Percentiles rank a stretch among this genome's conserved stretches.
Conservation (phyloP, 1,139 yeast genomes). For the Candida buenavistaensis region DNA sequence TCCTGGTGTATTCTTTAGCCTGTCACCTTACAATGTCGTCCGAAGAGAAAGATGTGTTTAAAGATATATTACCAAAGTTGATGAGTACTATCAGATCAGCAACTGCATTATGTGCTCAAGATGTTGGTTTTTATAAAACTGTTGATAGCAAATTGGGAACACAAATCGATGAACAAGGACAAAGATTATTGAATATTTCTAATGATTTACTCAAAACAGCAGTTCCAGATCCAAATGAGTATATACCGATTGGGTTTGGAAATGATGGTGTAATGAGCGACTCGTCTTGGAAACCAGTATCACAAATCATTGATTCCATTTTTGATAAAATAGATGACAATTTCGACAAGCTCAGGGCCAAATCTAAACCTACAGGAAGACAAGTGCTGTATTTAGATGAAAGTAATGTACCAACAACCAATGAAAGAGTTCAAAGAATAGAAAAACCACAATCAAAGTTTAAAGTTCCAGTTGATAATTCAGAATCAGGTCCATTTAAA, state of each 20-base stretch:
- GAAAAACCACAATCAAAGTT: conserved; percentile 76
- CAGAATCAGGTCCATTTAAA: conserved; percentile 68
- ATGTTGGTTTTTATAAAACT: conserved; percentile 70
- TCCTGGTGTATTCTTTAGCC: too few species aligned
- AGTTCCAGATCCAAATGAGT: conserved; percentile 24
- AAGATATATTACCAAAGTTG: conserved; percentile 39
- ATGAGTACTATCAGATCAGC: conserved; percentile 67
- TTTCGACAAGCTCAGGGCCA: conserved; percentile 40
- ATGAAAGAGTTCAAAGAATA: conserved; percentile 37
- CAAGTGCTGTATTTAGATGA: conserved; percentile 15
- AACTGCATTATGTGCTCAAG: conserved; percentile 74
- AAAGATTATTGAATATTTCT: conserved; percentile 49
- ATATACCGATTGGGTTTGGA: conserved; percentile 29
- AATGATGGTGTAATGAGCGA: conserved; percentile 34
- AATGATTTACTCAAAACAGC: conserved; percentile 46
- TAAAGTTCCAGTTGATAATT: conserved; percentile 60
- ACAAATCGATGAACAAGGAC: conserved; percentile 44
- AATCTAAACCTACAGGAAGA: conserved; percentile 1
- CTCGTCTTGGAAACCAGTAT: conserved; percentile 60
- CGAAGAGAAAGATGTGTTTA: conserved; percentile 17
- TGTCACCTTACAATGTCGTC: conserved; percentile 7
- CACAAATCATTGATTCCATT: conserved; percentile 64
- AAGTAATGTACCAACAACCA: conserved; percentile 13
- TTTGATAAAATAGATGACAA: conserved; percentile 73
- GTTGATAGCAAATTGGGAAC: conserved; percentile 54